Percentiles rank a stretch among this genome's conserved stretches.
These are phyloP conservation scores for Mrakia blollopis DNA, from an alignment of 768 basidiomycete genomes.

Conservation along the genomic window DNA sequence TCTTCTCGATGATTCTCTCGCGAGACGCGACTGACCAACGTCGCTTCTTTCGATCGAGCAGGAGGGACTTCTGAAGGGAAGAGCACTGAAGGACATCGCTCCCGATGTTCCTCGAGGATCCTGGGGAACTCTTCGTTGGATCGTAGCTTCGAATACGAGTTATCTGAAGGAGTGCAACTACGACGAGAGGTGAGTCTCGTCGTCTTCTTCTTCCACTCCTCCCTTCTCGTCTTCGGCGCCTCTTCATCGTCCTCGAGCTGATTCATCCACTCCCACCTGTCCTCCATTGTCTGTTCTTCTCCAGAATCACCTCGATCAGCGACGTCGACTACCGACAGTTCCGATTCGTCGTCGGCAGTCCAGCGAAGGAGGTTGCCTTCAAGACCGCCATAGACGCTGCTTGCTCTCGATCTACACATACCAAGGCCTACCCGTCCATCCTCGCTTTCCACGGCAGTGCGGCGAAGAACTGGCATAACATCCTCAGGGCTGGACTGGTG, in stretches of 20 bases:
- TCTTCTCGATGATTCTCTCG: no score
- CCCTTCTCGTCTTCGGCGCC: no score
- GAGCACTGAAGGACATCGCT: not conserved
- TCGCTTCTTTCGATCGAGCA: no score
- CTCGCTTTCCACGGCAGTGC: conserved; percentile 67
- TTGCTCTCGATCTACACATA: conserved; percentile 46
- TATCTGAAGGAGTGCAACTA: conserved; percentile 61
- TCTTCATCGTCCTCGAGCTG: no score
- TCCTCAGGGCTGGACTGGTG: conserved; percentile 62
- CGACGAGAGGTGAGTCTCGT: conserved; percentile 51
- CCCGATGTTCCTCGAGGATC: not conserved
- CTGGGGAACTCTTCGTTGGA: conserved; percentile 49
- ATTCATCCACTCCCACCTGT: not conserved
- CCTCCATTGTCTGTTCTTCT: not conserved
- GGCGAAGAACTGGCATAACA: conserved; percentile 65
- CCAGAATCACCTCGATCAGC: conserved; percentile 44
- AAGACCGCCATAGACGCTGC: conserved; percentile 50
- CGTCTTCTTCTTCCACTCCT: not conserved
- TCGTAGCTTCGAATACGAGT: conserved; percentile 65
- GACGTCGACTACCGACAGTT: conserved; percentile 61
- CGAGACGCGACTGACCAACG: no score
- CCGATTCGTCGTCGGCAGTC: conserved; percentile 64
- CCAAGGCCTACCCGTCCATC: conserved; percentile 48
- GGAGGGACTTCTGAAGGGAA: conserved; percentile 1
- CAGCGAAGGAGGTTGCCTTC: conserved; percentile 67